These are phyloP conservation scores for Ophiostoma sp. DNA, from an alignment of 2,329 filamentous ascomycete species.

Conservation along the genomic window DNA sequence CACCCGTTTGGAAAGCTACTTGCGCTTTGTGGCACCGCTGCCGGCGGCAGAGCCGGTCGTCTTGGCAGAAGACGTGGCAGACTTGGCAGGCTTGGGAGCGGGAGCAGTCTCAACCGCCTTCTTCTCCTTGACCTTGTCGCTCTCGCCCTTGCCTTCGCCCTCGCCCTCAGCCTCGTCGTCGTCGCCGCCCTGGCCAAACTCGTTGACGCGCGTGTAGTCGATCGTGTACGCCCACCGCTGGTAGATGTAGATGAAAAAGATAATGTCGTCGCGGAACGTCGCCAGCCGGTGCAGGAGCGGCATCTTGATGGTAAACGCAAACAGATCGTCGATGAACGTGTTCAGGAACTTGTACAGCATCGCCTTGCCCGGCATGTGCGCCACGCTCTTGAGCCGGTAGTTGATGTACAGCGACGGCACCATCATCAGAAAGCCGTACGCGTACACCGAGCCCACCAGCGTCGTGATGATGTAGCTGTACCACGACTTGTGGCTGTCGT, in stretches of 20 bases:
- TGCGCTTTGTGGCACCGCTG: constrained; percentile 44
- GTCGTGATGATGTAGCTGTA: constrained; percentile 95
- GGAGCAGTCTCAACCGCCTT: constrained; percentile 27
- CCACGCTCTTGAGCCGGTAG: constrained; percentile 90
- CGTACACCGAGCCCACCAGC: constrained; percentile 91
- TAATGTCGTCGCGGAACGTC: constrained; percentile 89
- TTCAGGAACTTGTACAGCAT: constrained; percentile 99
- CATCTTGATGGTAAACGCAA: constrained; percentile 99
- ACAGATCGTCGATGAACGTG: constrained; percentile 97
- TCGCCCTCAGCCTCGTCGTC: constrained; percentile 56
- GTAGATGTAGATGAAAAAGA: constrained; percentile 97
- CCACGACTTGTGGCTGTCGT: constrained; percentile 96
- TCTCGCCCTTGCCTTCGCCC: constrained; percentile 43
- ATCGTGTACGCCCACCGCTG: constrained; percentile 89
- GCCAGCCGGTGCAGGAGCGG: constrained; percentile 86
- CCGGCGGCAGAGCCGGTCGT: constrained; percentile 46
- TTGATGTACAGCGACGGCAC: constrained; percentile 97
- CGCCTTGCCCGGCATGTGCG: constrained; percentile 92
- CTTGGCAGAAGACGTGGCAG: constrained; percentile 35
- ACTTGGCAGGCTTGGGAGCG: constrained; percentile 32
- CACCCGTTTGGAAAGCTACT: constrained; percentile 30
- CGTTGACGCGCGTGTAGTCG: constrained; percentile 88
- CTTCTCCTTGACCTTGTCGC: constrained; percentile 35
- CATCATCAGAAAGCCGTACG: constrained; percentile 99
- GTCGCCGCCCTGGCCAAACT: constrained; percentile 98